Evolutionary conservation across 2,329 filamentous ascomycete genomes (phyloP), one percentile per base, ranked within the genome.

Genomic region (Tolypocladium album): DNA sequence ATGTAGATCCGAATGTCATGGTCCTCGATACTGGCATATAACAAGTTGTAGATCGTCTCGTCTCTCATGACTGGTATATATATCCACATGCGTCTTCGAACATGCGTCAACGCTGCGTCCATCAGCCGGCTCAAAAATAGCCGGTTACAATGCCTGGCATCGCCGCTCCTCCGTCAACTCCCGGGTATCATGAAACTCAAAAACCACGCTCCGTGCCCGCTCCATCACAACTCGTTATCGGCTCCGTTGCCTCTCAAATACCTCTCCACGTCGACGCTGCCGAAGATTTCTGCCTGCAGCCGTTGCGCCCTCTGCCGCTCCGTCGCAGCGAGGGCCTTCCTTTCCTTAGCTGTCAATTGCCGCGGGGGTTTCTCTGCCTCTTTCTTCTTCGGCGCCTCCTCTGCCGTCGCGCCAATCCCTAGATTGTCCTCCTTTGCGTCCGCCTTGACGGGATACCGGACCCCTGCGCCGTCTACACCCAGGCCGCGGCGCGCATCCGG

Each of bases 381-480:
- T 63, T 71, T 72, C 65, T 76, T 77, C 61, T 72, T 72, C 65
- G 45, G 27, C 2, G 2, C 4, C 4, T 50, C 55, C 42, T 59
- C 56, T 11, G 78, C 67, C 36, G 70, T 64, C 4, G 81, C 78
- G 0, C 92, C 91, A 34, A 96, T 72, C 0, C 92, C 93, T 9
- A 88, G 76, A 4, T 82, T 91, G 69, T 93, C 85, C 52, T 86
- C 82, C 74, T 96, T 96, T 59, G 82, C 76, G 61, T 79, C 82
- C 1, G 83, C 77, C 69, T 91, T 91, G 63, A 97, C 79, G 1
- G 92, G 92, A 64, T 86, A 87, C 47, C 87, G 79, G 62, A 90
- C 87, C 3, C 92, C 92, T 64, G 88, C 83, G 0, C 88, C 86
- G 2, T 76, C 74, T 12, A 82, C 82, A 0, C 92, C 92, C 0